Evolutionary conservation across 192 early-diverging fungal species (phyloP).

Genomic region (Coemansia sp.): DNA sequence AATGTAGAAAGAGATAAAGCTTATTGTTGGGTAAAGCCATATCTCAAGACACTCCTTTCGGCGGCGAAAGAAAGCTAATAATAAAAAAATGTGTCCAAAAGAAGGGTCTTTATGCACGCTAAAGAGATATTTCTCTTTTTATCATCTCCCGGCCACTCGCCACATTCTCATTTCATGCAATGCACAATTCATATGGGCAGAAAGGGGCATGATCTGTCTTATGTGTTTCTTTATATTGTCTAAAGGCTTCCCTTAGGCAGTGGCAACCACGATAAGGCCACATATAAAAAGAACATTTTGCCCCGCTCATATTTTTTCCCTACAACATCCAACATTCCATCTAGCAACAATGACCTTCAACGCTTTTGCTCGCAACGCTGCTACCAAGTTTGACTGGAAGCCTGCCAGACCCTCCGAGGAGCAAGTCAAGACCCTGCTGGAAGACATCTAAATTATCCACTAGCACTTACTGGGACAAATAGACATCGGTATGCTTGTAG

Average conservation of each 20-base stretch:
- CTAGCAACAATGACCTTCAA: background rate
- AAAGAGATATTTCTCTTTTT: too few relatives aligned
- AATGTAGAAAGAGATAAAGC: too few relatives aligned
- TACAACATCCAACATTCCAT: background rate
- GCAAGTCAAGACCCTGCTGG: slow-evolving; percentile 13
- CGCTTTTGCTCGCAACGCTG: background rate
- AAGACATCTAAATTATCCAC: slow-evolving; percentile 1
- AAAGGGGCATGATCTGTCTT: background rate
- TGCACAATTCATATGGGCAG: background rate
- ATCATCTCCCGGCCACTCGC: background rate
- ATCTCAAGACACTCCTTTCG: too few relatives aligned
- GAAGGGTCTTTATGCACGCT: too few relatives aligned
- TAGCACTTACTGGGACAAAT: background rate
- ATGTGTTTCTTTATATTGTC: background rate
- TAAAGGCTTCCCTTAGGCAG: background rate
- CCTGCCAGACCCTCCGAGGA: slow-evolving; percentile 13
- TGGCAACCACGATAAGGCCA: background rate
- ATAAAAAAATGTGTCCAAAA: too few relatives aligned
- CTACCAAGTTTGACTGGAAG: slow-evolving; percentile 3
- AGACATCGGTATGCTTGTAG: background rate
- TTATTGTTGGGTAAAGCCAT: too few relatives aligned
- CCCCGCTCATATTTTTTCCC: background rate
- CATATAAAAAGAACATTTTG: background rate
- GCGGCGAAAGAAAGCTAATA: too few relatives aligned
- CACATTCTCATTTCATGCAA: background rate